phyloP scores from a whole-genome alignment of 805 yeast species.

The Teunomyces pallodes region DNA sequence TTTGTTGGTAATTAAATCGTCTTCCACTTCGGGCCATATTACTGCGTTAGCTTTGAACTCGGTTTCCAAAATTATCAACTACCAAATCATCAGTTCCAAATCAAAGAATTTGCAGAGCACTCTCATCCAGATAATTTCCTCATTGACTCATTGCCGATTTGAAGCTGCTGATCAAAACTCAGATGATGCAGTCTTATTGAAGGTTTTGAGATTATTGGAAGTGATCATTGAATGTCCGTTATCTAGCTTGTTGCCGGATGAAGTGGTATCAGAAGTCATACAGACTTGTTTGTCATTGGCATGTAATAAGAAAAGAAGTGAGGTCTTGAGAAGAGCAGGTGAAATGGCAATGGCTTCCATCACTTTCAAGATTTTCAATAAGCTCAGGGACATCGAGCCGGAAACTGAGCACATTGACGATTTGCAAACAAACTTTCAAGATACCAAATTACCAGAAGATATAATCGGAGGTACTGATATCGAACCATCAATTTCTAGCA shows the following conservation, averaged over 20 bases:
- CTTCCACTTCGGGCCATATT: slow-evolving; percentile 80
- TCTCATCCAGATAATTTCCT: slow-evolving; percentile 62
- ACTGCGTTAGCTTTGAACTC: slow-evolving; percentile 80
- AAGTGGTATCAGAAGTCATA: slow-evolving; percentile 80
- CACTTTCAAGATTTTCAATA: slow-evolving; percentile 64
- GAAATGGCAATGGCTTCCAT: slow-evolving; percentile 75
- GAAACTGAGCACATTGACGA: slow-evolving; percentile 32
- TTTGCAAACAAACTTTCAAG: slow-evolving; percentile 47
- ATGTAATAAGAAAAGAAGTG: slow-evolving; percentile 88
- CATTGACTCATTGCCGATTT: slow-evolving; percentile 90
- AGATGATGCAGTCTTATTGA: slow-evolving; percentile 86
- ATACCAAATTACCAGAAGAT: slow-evolving; percentile 55
- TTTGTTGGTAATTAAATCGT: slow-evolving; percentile 74
- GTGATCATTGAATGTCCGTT: slow-evolving; percentile 59
- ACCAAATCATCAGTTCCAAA: slow-evolving; percentile 56
- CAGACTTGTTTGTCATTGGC: slow-evolving; percentile 91
- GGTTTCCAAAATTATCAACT: slow-evolving; percentile 67
- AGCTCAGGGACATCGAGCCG: slow-evolving; percentile 56
- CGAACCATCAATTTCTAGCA: slow-evolving; percentile 18
- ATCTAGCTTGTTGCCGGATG: slow-evolving; percentile 70
- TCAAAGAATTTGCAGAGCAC: slow-evolving; percentile 58
- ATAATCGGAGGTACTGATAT: slow-evolving; percentile 49
- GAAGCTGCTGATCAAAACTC: slow-evolving; percentile 91
- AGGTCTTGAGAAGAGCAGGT: slow-evolving; percentile 83
- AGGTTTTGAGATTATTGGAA: slow-evolving; percentile 76